Evolutionary conservation across 805 yeast genomes (phyloP), one percentile per base, ranked within the genome.

Genomic region (Candida montana): DNA sequence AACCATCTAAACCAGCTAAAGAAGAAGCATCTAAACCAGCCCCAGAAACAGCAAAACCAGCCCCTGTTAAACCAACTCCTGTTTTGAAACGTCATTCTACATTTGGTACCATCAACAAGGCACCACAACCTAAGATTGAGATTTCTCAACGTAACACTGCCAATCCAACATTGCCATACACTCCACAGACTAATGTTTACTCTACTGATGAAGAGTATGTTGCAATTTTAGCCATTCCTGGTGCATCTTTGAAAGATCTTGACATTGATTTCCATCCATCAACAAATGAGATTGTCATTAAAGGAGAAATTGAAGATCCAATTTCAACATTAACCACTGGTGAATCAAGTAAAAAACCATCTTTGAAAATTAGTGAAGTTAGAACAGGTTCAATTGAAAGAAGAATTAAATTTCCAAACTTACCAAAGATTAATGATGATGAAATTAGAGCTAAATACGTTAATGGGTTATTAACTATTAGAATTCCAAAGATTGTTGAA

Each of bases 241-340:
- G 84, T 36, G 79, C 80, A 3, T 63, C 67, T 26, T 70, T 75
- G 18, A 68, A 69, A 31, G 68, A 73, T 15, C 69, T 79, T 47
- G 73, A 71, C 38, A 68, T 79, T 32, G 80, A 79, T 51, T 78
- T 67, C 58, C 83, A 79, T 51, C 79, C 83, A 29, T 65, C 79
- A 2, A 67, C 74, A 11, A 71, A 72, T 49, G 81, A 77, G 46
- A 50, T 79, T 44, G 63, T 73, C 15, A 61, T 79, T 29, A 73
- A 71, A 45, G 84, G 83, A 27, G 66, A 64, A 7, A 60, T 54
- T 16, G 52, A 54, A 29, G 53, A 52, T 13, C 58, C 58, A 28
- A 43, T 50, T 33, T 15, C 48, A 7, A 41, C 27, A 10, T 42
- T 36, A 17, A 15, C 18, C 13, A 18, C 23, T 17, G 21, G 11